Conservation (phyloP, 1,139 yeast species). For the Magnusiomyces magnusii region DNA sequence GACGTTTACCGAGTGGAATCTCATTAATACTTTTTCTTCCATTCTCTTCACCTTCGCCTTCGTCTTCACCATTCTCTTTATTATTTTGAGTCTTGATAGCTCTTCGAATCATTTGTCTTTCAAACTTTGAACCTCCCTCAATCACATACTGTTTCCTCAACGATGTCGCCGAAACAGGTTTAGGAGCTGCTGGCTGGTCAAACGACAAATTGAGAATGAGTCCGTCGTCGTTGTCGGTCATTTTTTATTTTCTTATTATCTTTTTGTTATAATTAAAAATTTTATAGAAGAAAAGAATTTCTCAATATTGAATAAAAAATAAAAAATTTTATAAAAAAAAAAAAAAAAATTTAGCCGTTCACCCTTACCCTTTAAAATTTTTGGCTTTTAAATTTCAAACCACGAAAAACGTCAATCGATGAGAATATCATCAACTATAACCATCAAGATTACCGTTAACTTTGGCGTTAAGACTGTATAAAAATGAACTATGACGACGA, state of each 20-base stretch:
- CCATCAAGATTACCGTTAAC: too few relatives aligned
- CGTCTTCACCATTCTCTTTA: constrained; percentile 11
- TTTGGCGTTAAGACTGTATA: too few relatives aligned
- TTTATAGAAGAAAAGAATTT: neutral
- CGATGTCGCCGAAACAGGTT: neutral
- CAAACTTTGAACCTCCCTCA: constrained; percentile 16
- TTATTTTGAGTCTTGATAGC: constrained; percentile 14
- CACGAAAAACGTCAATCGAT: too few relatives aligned
- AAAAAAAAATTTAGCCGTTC: neutral
- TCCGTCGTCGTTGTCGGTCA: constrained; percentile 14
- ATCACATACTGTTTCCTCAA: constrained; percentile 12
- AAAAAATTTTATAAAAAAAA: neutral
- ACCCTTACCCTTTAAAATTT: constrained; percentile 2
- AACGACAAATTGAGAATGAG: constrained; percentile 16
- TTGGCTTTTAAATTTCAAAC: too few relatives aligned
- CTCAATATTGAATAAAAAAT: too few relatives aligned
- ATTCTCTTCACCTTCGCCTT: constrained; percentile 7
- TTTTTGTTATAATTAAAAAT: neutral
- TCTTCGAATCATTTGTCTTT: constrained; percentile 14
- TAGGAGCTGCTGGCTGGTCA: constrained; percentile 12
- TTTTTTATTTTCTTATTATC: too few relatives aligned
- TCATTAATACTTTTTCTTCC: neutral
- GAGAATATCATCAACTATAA: too few relatives aligned
- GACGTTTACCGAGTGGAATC: constrained; percentile 1
- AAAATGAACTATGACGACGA: neutral